These are phyloP conservation scores for Lactarius sanguifluus DNA, from an alignment of 768 basidiomycete species.

Conservation along the genomic window DNA sequence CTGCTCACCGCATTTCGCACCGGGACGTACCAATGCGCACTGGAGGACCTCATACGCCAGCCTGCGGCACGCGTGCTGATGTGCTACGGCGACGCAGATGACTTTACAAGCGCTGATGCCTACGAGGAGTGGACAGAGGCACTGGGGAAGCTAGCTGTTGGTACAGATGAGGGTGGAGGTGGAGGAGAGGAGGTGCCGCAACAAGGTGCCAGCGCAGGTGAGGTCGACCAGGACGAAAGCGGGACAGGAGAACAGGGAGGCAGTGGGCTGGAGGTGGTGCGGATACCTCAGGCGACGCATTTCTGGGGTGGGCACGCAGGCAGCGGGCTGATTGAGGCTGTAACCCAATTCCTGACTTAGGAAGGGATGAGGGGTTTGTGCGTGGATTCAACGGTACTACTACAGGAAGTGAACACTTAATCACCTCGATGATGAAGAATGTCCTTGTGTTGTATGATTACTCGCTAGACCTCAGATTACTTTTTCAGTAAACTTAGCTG, in stretches of 20 bases:
- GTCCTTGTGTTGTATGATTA: neutral
- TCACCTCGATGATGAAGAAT: neutral
- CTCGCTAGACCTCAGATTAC: neutral
- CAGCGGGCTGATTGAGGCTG: slow-evolving; percentile 25
- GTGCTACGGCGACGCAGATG: slow-evolving; percentile 66
- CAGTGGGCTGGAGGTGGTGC: slow-evolving; percentile 22
- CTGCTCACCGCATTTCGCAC: slow-evolving; percentile 70
- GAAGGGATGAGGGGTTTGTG: neutral
- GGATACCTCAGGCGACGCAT: slow-evolving; percentile 27
- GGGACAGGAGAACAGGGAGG: slow-evolving; percentile 6
- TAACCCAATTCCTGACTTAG: slow-evolving; percentile 20
- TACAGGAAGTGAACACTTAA: neutral
- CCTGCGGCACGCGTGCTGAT: slow-evolving; percentile 54
- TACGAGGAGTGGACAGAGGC: slow-evolving; percentile 57
- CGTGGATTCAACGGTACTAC: neutral
- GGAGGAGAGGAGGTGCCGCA: neutral
- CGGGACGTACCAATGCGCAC: slow-evolving; percentile 49
- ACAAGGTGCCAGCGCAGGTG: neutral
- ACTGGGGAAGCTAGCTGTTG: slow-evolving; percentile 34
- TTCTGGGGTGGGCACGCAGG: slow-evolving; percentile 29
- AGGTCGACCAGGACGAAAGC: slow-evolving; percentile 1
- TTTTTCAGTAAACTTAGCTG: neutral
- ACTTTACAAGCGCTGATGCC: slow-evolving; percentile 58
- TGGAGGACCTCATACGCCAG: slow-evolving; percentile 51
- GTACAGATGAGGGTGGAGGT: neutral